These are phyloP conservation scores for Solanum pimpinellifolium DNA, from an alignment of 257 asterid species.

Conservation along the genomic window DNA sequence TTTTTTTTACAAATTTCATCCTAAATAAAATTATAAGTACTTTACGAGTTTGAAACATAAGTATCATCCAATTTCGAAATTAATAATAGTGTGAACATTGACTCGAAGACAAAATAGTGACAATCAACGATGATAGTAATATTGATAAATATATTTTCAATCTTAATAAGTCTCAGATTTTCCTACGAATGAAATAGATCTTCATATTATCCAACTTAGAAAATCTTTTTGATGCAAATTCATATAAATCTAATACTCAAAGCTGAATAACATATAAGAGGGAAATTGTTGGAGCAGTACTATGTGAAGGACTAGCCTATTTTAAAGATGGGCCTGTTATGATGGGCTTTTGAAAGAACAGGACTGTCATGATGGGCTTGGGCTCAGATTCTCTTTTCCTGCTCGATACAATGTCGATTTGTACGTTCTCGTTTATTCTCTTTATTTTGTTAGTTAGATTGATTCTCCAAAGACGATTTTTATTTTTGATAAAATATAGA, in stretches of 20 bases:
- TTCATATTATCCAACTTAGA: no score
- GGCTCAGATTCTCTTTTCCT: not conserved
- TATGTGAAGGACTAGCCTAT: no score
- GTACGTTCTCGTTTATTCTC: no score
- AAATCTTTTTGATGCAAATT: no score
- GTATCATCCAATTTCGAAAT: no score
- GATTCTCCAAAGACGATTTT: no score
- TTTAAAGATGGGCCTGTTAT: no score
- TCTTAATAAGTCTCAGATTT: not conserved
- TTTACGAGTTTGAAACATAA: not conserved
- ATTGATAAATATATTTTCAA: not conserved
- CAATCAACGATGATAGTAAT: not conserved
- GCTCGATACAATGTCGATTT: not conserved
- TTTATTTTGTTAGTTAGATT: no score
- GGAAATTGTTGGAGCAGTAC: not conserved
- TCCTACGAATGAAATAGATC: not conserved
- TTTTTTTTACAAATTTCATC: not conserved
- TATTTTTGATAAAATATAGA: no score
- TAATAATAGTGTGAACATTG: not conserved
- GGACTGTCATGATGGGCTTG: not conserved
- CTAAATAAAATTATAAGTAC: not conserved
- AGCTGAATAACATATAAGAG: no score
- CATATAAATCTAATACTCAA: not conserved
- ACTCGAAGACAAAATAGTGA: not conserved
- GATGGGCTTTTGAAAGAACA: not conserved